These are phyloP conservation scores for Pelargonium cotyledonis DNA, from an alignment of 441 rosid genomes.

Conservation along the genomic window DNA sequence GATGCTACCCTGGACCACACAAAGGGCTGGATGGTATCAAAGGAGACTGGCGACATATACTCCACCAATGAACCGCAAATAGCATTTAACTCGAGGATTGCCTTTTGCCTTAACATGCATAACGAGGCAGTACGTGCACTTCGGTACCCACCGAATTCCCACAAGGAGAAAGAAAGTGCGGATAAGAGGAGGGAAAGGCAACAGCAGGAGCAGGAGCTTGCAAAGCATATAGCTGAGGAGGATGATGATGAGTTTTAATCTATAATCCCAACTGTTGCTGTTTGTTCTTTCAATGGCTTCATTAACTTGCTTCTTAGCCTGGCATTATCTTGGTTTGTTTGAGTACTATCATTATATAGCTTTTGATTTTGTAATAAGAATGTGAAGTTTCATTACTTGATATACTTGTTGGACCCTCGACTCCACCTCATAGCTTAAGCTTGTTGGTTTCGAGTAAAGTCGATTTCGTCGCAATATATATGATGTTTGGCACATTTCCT, in stretches of 20 bases:
- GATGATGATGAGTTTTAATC: slow-evolving; percentile 25
- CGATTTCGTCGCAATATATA: too few species aligned
- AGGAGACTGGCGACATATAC: slow-evolving; percentile 22
- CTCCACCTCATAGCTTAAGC: too few species aligned
- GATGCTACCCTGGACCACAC: slow-evolving; percentile 23
- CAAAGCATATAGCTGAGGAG: slow-evolving; percentile 29
- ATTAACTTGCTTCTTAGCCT: too few species aligned
- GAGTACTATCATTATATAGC: too few species aligned
- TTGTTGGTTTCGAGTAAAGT: too few species aligned
- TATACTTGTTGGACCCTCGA: too few species aligned
- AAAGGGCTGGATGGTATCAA: slow-evolving; percentile 24
- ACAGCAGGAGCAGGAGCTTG: slow-evolving; percentile 32
- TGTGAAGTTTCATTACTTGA: too few species aligned
- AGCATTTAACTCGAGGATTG: slow-evolving; percentile 28
- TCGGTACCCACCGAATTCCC: slow-evolving; percentile 27
- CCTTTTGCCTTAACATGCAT: slow-evolving; percentile 26
- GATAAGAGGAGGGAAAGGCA: slow-evolving; percentile 32
- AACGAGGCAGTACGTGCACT: slow-evolving; percentile 26
- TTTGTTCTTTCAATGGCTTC: too few species aligned
- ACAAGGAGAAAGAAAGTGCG: slow-evolving; percentile 31
- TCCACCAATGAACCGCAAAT: slow-evolving; percentile 24
- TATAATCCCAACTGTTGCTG: too few species aligned
- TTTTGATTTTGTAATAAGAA: too few species aligned
- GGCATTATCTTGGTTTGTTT: too few species aligned
- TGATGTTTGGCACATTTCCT: too few species aligned